Evolutionary conservation across 805 yeast species (phyloP).

Genomic region (Kregervanrija pseudodelftensis): DNA sequence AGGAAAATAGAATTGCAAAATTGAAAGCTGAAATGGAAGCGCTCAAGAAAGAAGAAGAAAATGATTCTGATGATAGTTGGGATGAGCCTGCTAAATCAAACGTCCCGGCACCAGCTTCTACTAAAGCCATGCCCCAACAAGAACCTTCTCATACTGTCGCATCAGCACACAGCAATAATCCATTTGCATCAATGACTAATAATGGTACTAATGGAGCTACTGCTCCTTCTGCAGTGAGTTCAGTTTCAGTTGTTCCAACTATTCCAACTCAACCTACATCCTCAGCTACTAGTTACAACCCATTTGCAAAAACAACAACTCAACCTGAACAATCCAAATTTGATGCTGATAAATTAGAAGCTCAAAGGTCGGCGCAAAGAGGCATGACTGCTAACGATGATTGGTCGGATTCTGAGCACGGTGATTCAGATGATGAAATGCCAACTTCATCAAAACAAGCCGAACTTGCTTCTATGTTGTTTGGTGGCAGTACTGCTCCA

Average conservation of each 20-base stretch:
- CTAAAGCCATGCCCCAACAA: neutral
- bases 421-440: constrained; percentile 38
- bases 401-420: constrained; percentile 35
- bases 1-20: constrained; percentile 52
- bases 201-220: constrained; percentile 5
- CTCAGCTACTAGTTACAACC: constrained; percentile 32
- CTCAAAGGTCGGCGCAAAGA: constrained; percentile 68
- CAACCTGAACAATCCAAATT: constrained; percentile 27
- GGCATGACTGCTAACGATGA: constrained; percentile 38
- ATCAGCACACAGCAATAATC: constrained; percentile 10
- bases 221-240: neutral
- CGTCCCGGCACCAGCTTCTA: constrained; percentile 6
- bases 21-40: constrained; percentile 55
- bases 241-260: neutral
- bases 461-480: constrained; percentile 45
- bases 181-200: constrained; percentile 12
- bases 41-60: constrained; percentile 35
- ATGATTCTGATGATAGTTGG: constrained; percentile 21
- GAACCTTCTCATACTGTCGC: neutral
- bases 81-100: constrained; percentile 6
- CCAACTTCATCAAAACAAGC: constrained; percentile 47
- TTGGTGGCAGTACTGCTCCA: constrained; percentile 34
- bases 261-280: constrained; percentile 2
- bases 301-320: constrained; percentile 46
- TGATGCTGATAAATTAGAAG: constrained; percentile 55